Conservation (phyloP, 805 yeast species). For the Yarrowia sp. region DNA sequence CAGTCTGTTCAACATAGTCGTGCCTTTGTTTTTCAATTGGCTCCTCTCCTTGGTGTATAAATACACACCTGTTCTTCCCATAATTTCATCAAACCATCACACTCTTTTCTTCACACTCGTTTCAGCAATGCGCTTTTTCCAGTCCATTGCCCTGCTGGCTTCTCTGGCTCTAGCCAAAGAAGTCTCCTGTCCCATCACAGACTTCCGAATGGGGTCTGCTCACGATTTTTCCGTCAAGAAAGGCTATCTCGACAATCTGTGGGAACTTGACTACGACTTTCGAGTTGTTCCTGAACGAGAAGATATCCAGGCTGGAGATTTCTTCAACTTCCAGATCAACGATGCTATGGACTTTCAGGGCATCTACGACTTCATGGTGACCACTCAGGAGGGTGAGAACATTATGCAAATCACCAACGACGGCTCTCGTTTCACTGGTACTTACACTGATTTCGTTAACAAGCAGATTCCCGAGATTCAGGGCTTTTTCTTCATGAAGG, state of each 20-base stretch:
- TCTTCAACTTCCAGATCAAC: constrained; percentile 17
- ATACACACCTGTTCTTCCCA: too few relatives aligned
- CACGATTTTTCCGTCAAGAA: constrained; percentile 1
- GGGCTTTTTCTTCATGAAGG: constrained; percentile 5
- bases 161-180: constrained; percentile 16
- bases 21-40: too few relatives aligned
- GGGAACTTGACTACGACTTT: constrained; percentile 28
- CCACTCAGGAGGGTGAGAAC: constrained; percentile 6
- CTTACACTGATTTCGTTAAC: constrained; percentile 35
- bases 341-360: not conserved
- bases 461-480: constrained; percentile 3
- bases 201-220: not conserved
- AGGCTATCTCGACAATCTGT: constrained; percentile 15
- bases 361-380: constrained; percentile 22
- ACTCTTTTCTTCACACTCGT: not conserved
- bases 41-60: too few relatives aligned
- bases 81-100: too few relatives aligned
- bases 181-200: constrained; percentile 23
- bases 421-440: constrained; percentile 21
- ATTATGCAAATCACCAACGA: constrained; percentile 37
- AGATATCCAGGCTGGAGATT: constrained; percentile 16
- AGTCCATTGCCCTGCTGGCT: constrained; percentile 12
- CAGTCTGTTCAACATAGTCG: too few relatives aligned
- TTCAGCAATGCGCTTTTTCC: constrained; percentile 10
- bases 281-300: constrained; percentile 20